A percentile compares a stretch with the other conserved stretches of the same genome.
Conservation (phyloP, 2,329 filamentous ascomycete genomes). For the Cyphellophora europaea region DNA sequence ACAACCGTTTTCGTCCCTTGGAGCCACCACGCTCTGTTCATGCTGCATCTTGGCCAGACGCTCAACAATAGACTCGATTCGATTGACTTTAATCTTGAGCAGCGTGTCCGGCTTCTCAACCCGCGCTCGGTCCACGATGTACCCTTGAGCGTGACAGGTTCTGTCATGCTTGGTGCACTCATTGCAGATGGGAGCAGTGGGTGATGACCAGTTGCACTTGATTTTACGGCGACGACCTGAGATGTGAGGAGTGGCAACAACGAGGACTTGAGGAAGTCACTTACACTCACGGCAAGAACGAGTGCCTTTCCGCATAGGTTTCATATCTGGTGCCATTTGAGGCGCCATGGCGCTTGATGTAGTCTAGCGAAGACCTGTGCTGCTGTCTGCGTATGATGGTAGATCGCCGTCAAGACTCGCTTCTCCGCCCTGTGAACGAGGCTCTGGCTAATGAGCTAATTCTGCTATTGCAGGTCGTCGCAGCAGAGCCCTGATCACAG, state of each 20-base stretch:
- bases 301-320: conserved; percentile 17
- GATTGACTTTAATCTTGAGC: conserved; percentile 10
- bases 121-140: conserved; percentile 4
- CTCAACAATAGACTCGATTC: conserved; percentile 9
- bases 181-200: conserved; percentile 9
- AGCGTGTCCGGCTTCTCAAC: conserved; percentile 1
- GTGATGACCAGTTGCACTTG: conserved; percentile 15
- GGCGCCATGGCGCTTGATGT: background rate
- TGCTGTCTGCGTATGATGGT: too few relatives aligned
- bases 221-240: conserved; percentile 19
- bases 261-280: conserved; percentile 4
- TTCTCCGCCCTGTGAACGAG: too few relatives aligned
- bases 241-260: background rate
- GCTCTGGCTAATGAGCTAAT: too few relatives aligned
- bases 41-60: conserved; percentile 5
- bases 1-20: conserved; percentile 1
- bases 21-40: background rate
- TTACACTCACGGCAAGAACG: conserved; percentile 18
- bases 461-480: too few relatives aligned
- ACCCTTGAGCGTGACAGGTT: conserved; percentile 13
- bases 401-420: too few relatives aligned
- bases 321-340: conserved; percentile 2
- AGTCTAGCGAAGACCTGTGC: too few relatives aligned
- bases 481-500: too few relatives aligned
- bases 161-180: conserved; percentile 13